Base-by-base conservation (phyloP, 495 filamentous ascomycete species). In the Parathielavia hyrcaniae region DNA sequence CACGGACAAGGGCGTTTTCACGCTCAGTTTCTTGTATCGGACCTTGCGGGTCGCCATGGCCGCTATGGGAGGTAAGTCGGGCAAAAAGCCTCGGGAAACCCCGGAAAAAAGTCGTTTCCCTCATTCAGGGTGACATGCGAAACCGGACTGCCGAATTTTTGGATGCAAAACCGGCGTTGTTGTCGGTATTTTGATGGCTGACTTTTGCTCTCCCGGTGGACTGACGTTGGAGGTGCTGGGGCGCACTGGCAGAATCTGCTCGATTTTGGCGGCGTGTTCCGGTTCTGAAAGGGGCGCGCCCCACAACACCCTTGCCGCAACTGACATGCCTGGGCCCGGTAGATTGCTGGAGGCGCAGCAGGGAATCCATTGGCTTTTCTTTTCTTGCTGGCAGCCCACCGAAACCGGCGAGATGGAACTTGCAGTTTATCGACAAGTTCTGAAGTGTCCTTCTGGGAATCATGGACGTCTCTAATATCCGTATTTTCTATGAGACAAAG, bases 11-110 rank as follows among this genome's bases (percentile, higher is more conserved):
- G 79, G 82, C 69, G 90, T 88, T 77, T 92, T 92, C 61, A 87
- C 86, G 66, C 83, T 88, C 68, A 97, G 83, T 79, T 97, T 97
- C 79, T 92, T 91, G 71, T 87, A 86, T 71, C 91, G 84, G 76
- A 86, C 83, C 73, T 85, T 83, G 77, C 84, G 80, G 79, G 74
- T 79, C 72, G 80, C 79, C 79, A 85, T 85, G 79, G 75, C 76
- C 75, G 76, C 73, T 72, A 71, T 71, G 55, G 63, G 62, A 59
- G 68, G 66, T 61, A 68, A 70, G 67, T 73, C 62, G 58, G 66
- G 67, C 65, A 61, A 70, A 66, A 63, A 66, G 55, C 67, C 66
- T 72, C 69, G 73, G 76, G 79, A 80, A 80, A 71, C 63, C 75
- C 71, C 66, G 64, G 59, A 61, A 65, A 73, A 75, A 71, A 71